Evolutionary conservation across 257 asterid species (phyloP).

Genomic region (Solanum sitiens): DNA sequence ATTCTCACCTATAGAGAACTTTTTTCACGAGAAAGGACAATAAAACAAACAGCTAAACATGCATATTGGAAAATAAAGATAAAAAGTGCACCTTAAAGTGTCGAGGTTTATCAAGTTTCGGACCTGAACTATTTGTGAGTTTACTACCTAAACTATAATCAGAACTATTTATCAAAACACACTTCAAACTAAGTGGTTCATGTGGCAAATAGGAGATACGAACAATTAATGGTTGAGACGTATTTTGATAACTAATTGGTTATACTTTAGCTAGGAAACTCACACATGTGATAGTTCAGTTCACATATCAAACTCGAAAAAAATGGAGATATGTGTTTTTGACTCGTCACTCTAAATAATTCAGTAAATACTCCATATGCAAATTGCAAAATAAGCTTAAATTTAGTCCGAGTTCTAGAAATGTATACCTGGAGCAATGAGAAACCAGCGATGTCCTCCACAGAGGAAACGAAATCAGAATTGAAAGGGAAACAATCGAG

Average conservation of each 20-base stretch:
- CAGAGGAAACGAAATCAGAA: constrained; percentile 28
- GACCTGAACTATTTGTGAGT: neutral
- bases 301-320: neutral
- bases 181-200: neutral
- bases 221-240: neutral
- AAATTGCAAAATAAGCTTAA: neutral
- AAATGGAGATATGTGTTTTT: neutral
- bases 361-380: neutral
- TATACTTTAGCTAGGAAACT: neutral
- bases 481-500: constrained; percentile 48
- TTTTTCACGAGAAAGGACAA: neutral
- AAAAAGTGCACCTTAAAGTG: neutral
- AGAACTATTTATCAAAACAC: neutral
- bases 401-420: neutral
- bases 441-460: constrained; percentile 57
- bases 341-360: neutral
- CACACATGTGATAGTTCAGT: neutral
- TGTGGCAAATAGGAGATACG: neutral
- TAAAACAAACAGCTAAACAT: neutral
- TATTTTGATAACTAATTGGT: neutral
- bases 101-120: neutral
- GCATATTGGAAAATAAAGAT: neutral
- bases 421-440: constrained; percentile 56
- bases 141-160: neutral
- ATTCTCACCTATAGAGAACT: neutral